A percentile compares a stretch with the other conserved stretches of the same genome.
These are phyloP conservation scores for Fusarium falciforme DNA, from an alignment of 2,329 filamentous ascomycete species.

Conservation along the genomic window DNA sequence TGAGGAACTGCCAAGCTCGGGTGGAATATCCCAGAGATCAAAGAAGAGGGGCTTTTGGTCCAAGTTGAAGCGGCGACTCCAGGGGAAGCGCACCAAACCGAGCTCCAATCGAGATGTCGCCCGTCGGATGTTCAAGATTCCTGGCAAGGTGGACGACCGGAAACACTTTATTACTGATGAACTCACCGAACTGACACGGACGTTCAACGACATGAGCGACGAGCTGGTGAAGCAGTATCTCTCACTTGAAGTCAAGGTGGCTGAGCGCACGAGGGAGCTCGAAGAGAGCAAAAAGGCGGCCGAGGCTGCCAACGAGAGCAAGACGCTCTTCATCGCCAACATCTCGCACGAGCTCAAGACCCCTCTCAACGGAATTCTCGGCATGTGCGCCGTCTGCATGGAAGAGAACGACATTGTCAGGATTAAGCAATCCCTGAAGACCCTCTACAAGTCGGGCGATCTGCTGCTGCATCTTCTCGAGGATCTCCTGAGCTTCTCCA, in stretches of 20 bases:
- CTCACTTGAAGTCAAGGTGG: constrained; percentile 85
- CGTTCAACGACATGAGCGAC: constrained; percentile 95
- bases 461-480: constrained; percentile 87
- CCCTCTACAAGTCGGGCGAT: constrained; percentile 81
- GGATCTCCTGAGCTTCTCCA: constrained; percentile 91
- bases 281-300: constrained; percentile 92
- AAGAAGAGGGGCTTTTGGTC: constrained; percentile 56
- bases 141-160: constrained; percentile 80
- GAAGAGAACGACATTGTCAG: constrained; percentile 83
- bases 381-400: constrained; percentile 94
- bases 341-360: constrained; percentile 91
- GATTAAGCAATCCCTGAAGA: constrained; percentile 85
- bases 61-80: constrained; percentile 52
- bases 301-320: constrained; percentile 95
- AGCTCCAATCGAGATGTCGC: constrained; percentile 51
- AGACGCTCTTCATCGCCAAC: constrained; percentile 97
- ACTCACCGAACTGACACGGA: constrained; percentile 82
- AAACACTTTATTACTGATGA: constrained; percentile 86
- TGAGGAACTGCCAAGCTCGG: constrained; percentile 54
- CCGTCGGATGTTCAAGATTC: constrained; percentile 81
- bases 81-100: constrained; percentile 47
- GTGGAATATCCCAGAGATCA: constrained; percentile 57
- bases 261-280: constrained; percentile 83
- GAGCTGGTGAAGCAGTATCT: constrained; percentile 89
- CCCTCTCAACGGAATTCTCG: constrained; percentile 93